These are phyloP conservation scores for Buxus sempervirens DNA, from an alignment of 164 flowering plant species.

Conservation along the genomic window DNA sequence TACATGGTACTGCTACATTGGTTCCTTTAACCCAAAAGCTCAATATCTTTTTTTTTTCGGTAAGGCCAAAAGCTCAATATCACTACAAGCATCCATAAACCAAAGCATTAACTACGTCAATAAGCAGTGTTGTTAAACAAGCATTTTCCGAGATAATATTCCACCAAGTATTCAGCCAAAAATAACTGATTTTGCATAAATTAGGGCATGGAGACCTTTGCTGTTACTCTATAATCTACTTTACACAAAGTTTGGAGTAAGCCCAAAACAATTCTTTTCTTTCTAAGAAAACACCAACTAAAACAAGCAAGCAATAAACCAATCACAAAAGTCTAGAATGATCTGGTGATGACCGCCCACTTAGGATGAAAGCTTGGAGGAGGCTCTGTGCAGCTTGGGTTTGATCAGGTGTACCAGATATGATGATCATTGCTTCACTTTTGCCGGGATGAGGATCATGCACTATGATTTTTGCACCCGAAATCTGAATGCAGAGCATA, in stretches of 20 bases:
- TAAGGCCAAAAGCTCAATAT: no score
- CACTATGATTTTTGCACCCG: slow-evolving; percentile 77
- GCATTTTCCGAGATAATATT: no score
- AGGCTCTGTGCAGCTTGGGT: slow-evolving; percentile 93
- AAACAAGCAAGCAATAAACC: background rate
- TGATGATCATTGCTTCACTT: slow-evolving; percentile 46
- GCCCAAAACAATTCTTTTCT: background rate
- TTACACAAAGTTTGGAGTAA: background rate
- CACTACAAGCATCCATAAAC: no score
- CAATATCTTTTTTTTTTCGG: no score
- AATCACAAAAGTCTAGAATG: slow-evolving; percentile 1
- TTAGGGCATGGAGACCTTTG: background rate
- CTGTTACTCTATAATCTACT: background rate
- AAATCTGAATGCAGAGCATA: slow-evolving; percentile 53
- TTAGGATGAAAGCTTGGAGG: slow-evolving; percentile 83
- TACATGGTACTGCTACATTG: no score
- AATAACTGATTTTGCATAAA: background rate
- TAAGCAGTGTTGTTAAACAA: no score
- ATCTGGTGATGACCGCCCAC: slow-evolving; percentile 36
- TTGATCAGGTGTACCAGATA: slow-evolving; percentile 92
- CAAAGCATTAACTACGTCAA: no score
- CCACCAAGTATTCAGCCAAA: background rate
- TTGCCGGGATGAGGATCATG: slow-evolving; percentile 69
- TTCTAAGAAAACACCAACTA: background rate
- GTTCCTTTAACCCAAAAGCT: no score